These are phyloP conservation scores for Fusarium sp. DNA, from an alignment of 2,329 filamentous ascomycete genomes.

Conservation along the genomic window DNA sequence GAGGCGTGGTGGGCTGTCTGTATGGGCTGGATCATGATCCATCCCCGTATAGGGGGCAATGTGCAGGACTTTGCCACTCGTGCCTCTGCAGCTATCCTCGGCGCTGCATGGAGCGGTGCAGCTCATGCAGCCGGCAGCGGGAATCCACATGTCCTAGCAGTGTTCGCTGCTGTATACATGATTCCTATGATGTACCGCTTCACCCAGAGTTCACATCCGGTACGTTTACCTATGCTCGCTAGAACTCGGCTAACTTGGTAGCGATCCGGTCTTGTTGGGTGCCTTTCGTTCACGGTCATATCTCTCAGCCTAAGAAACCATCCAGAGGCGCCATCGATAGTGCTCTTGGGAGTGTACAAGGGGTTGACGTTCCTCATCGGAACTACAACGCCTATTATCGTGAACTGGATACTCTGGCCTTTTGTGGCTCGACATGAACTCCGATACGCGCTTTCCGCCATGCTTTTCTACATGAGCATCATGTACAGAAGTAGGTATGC, in stretches of 20 bases:
- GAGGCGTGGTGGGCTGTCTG: slow-evolving; percentile 68
- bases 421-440: slow-evolving; percentile 69
- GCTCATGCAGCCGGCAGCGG: slow-evolving; percentile 61
- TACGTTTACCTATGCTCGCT: slow-evolving; percentile 39
- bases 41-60: slow-evolving; percentile 63
- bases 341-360: slow-evolving; percentile 55
- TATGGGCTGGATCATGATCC: slow-evolving; percentile 64
- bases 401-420: slow-evolving; percentile 69
- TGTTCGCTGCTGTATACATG: slow-evolving; percentile 65
- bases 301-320: slow-evolving; percentile 55
- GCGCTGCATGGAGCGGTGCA: slow-evolving; percentile 64
- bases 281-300: slow-evolving; percentile 64
- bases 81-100: slow-evolving; percentile 58
- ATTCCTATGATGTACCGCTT: slow-evolving; percentile 67
- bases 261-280: slow-evolving; percentile 66
- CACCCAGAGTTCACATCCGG: slow-evolving; percentile 63
- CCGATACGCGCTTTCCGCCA: slow-evolving; percentile 62
- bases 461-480: slow-evolving; percentile 66
- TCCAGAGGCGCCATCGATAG: slow-evolving; percentile 47
- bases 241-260: slow-evolving; percentile 38
- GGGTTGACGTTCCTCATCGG: slow-evolving; percentile 63
- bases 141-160: slow-evolving; percentile 63
- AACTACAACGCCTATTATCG: slow-evolving; percentile 60
- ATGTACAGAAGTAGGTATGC: slow-evolving; percentile 59
- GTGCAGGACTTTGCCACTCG: slow-evolving; percentile 65